phyloP scores from a whole-genome alignment of 2,329 filamentous ascomycete species.

The Cordyceps cateniannulata region DNA sequence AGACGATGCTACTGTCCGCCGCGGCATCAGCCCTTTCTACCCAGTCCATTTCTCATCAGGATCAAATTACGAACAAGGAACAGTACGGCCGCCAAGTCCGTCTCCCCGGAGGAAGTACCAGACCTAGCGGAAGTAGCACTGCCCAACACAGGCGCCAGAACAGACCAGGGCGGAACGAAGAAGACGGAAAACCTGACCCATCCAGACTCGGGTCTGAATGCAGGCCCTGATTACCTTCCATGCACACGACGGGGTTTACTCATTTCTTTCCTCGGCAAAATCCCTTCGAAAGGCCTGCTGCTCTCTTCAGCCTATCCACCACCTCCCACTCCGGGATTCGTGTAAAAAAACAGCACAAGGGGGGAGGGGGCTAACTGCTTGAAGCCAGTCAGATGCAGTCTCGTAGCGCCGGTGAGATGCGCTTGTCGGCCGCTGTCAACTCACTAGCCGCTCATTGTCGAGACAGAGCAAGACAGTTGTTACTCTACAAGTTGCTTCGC shows the following conservation, averaged over 20 bases:
- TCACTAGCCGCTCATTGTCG: constrained; percentile 5
- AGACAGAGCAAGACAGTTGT: constrained; percentile 1
- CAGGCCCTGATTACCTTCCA: no score
- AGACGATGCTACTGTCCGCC: neutral
- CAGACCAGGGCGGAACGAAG: neutral
- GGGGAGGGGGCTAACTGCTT: neutral
- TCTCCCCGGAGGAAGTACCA: no score
- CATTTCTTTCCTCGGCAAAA: neutral
- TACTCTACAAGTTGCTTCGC: neutral
- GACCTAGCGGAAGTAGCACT: neutral
- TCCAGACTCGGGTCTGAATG: neutral
- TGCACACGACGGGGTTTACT: neutral
- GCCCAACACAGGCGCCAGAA: neutral
- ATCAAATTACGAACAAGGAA: neutral
- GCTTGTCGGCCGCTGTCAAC: constrained; percentile 6
- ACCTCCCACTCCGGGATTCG: neutral
- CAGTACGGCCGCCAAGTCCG: neutral
- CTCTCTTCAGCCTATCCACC: neutral
- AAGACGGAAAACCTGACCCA: neutral
- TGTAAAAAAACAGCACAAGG: neutral
- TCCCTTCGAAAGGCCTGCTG: neutral
- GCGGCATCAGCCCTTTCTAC: neutral
- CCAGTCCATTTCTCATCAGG: neutral
- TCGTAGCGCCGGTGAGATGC: constrained; percentile 4
- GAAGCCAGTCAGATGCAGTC: constrained; percentile 3